Evolutionary conservation across 2,329 filamentous ascomycete genomes (phyloP).

Genomic region (Colletotrichum scovillei): DNA sequence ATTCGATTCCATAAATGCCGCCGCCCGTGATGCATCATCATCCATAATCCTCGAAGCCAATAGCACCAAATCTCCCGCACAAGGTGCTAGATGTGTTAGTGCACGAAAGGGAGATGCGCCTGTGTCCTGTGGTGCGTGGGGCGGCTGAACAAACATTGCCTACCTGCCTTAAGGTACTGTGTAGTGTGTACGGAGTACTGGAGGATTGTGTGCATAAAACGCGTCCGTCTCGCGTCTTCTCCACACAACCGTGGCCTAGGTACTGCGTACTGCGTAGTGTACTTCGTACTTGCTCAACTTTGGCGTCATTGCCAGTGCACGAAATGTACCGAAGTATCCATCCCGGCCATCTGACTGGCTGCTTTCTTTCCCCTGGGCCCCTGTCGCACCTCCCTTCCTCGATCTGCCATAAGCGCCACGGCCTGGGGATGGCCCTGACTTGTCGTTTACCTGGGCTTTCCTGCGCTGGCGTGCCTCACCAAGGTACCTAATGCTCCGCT

Average conservation of each 20-base stretch:
- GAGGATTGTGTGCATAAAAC: slow-evolving; percentile 18
- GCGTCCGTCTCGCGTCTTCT: slow-evolving; percentile 20
- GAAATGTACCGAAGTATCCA: background rate
- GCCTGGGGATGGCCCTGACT: slow-evolving; percentile 28
- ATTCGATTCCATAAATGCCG: slow-evolving; percentile 27
- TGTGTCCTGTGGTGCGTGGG: background rate
- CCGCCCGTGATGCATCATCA: slow-evolving; percentile 16
- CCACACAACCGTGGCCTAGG: slow-evolving; percentile 16
- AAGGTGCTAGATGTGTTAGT: slow-evolving; percentile 3
- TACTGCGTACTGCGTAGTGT: background rate
- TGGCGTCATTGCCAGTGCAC: slow-evolving; percentile 26
- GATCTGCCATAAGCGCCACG: slow-evolving; percentile 33
- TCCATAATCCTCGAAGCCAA: slow-evolving; percentile 17
- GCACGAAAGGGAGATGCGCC: background rate
- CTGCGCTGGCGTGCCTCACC: slow-evolving; percentile 26
- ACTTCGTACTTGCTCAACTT: slow-evolving; percentile 18
- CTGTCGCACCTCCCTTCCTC: slow-evolving; percentile 31
- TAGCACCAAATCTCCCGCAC: background rate
- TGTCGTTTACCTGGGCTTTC: slow-evolving; percentile 15
- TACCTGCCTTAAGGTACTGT: too few species aligned
- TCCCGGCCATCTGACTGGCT: slow-evolving; percentile 22
- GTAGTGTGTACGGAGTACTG: too few species aligned
- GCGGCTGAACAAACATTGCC: slow-evolving; percentile 1
- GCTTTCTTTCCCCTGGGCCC: background rate
- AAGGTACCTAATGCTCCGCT: background rate